A percentile compares a stretch with the other conserved stretches of the same genome.
Evolutionary conservation across 2,329 filamentous ascomycete genomes (phyloP).

Genomic region (Ophiostoma angusticollis): DNA sequence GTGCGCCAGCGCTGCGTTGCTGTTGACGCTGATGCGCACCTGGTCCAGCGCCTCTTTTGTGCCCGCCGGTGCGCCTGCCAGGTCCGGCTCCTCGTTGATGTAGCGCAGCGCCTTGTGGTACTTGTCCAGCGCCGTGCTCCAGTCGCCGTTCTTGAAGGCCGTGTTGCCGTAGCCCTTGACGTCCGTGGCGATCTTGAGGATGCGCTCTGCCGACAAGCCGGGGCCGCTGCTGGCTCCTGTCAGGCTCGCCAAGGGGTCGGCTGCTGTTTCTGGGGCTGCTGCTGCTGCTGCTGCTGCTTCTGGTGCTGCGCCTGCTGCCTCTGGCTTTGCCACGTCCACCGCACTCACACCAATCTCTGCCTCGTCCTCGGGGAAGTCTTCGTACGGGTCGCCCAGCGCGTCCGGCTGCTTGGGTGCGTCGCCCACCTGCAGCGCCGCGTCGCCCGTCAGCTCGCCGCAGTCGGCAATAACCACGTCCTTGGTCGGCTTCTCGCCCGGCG

Average conservation of each 20-base stretch:
- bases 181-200: constrained; percentile 67
- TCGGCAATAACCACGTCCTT: constrained; percentile 63
- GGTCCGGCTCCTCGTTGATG: constrained; percentile 68
- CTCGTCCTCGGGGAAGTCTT: constrained; percentile 90
- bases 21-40: constrained; percentile 76
- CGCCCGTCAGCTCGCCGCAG: constrained; percentile 73
- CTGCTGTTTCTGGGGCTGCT: background rate
- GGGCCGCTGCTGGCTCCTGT: constrained; percentile 16
- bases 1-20: constrained; percentile 75
- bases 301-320: background rate
- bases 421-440: constrained; percentile 48
- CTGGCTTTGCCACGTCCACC: constrained; percentile 38
- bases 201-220: constrained; percentile 51
- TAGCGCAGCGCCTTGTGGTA: constrained; percentile 91
- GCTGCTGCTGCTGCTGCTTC: background rate
- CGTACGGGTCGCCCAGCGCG: constrained; percentile 76
- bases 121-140: constrained; percentile 64
- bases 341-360: constrained; percentile 29
- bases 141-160: constrained; percentile 72
- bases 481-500: constrained; percentile 62
- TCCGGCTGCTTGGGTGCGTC: constrained; percentile 57
- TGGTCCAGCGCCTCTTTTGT: constrained; percentile 54
- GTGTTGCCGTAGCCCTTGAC: constrained; percentile 89
- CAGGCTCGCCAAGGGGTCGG: constrained; percentile 9
- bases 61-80: constrained; percentile 57